Evolutionary conservation across 768 basidiomycete genomes (phyloP).

Genomic region (Suillus subaureus): DNA sequence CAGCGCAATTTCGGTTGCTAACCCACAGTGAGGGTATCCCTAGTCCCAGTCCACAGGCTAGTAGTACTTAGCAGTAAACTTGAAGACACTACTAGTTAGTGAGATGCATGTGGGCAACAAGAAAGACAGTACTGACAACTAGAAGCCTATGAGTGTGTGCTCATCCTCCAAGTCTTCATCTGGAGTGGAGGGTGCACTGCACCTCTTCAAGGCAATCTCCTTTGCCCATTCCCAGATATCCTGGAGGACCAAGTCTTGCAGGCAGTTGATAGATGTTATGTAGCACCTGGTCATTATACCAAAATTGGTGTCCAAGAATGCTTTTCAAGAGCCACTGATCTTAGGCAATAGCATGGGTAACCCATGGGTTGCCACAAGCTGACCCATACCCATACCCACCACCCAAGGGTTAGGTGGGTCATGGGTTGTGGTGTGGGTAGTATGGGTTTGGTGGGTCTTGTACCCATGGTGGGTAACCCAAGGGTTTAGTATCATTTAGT

Average conservation of each 20-base stretch:
- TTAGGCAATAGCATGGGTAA: background rate
- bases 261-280: background rate
- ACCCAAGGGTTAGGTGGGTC: background rate
- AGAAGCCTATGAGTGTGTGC: background rate
- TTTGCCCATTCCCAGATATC: background rate
- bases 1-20: too few relatives aligned
- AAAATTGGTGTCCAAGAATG: background rate
- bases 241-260: background rate
- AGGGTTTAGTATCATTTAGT: background rate
- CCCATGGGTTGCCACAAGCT: background rate
- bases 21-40: too few relatives aligned
- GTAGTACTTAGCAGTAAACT: too few relatives aligned
- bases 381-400: background rate
- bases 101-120: background rate
- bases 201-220: background rate
- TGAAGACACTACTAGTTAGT: too few relatives aligned
- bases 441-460: background rate
- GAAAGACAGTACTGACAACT: background rate
- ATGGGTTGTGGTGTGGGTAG: background rate
- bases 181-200: background rate
- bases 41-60: too few relatives aligned
- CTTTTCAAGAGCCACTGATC: background rate
- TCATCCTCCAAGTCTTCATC: background rate
- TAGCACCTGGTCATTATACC: background rate
- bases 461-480: background rate